Percentiles rank a stretch among this genome's conserved stretches.
These are phyloP conservation scores for Dictyostelium purpureum DNA, from an alignment of 78 protist genomes.

Conservation along the genomic window DNA sequence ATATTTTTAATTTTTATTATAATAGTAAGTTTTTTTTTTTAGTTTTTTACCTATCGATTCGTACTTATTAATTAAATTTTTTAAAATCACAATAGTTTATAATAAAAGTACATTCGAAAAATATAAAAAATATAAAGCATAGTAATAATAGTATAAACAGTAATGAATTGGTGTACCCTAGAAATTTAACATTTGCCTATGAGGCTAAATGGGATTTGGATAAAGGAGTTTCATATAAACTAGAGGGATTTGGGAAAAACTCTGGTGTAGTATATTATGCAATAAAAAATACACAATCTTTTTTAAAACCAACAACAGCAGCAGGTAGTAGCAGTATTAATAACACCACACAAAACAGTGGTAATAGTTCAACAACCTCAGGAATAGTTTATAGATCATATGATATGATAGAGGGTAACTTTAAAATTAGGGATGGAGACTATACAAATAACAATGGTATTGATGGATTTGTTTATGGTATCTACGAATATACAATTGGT, in stretches of 20 bases:
- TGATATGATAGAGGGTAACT: constrained; percentile 49
- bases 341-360: neutral
- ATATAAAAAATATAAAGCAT: neutral
- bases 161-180: constrained; percentile 8
- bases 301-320: neutral
- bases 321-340: neutral
- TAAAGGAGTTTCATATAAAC: neutral
- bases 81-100: too few relatives aligned
- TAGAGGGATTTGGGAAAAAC: constrained; percentile 18
- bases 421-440: constrained; percentile 52
- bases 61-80: too few relatives aligned
- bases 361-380: neutral
- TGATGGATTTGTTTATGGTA: constrained; percentile 33
- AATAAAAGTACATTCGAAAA: too few relatives aligned
- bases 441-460: neutral
- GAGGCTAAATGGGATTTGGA: constrained; percentile 24
- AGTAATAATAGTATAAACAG: neutral
- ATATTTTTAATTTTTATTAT: too few relatives aligned
- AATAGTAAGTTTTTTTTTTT: too few relatives aligned
- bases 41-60: too few relatives aligned
- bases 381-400: too few relatives aligned
- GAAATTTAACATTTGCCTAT: constrained; percentile 14
- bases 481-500: constrained; percentile 63
- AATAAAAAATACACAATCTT: neutral
- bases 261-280: constrained; percentile 17